These are phyloP conservation scores for Paramecium primaurelia DNA, from an alignment of 73 alveolate species.

Conservation along the genomic window DNA sequence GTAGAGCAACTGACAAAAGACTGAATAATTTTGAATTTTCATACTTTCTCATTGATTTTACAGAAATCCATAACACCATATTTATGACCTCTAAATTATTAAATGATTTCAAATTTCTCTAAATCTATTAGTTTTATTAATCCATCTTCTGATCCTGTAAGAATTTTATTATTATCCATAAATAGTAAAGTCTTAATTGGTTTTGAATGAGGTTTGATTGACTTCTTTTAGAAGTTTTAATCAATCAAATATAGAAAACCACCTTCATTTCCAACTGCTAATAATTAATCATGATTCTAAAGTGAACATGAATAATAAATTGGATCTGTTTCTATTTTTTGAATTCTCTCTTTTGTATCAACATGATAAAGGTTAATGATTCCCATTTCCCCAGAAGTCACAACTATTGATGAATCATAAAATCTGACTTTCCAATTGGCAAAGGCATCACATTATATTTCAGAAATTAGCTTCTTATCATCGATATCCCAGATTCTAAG, in stretches of 20 bases:
- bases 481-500: conserved; percentile 36
- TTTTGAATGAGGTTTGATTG: background rate
- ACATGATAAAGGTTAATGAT: background rate
- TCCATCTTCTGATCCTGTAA: conserved; percentile 46
- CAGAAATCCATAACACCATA: conserved; percentile 44
- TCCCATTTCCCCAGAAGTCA: conserved; percentile 33
- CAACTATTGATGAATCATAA: background rate
- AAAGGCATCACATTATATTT: conserved; percentile 20
- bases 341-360: conserved; percentile 7
- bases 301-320: background rate
- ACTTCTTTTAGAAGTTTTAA: background rate
- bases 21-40: background rate
- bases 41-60: background rate
- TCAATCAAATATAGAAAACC: background rate
- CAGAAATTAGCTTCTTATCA: background rate
- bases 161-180: background rate
- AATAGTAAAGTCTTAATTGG: background rate
- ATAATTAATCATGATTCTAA: background rate
- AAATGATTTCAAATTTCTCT: background rate
- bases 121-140: conserved; percentile 2
- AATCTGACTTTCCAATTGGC: conserved; percentile 20
- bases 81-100: conserved; percentile 16
- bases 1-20: conserved; percentile 23
- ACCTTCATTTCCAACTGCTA: conserved; percentile 36
- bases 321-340: conserved; percentile 10